Evolutionary conservation across 495 filamentous ascomycete genomes (phyloP).

Genomic region (Collariella sp.): DNA sequence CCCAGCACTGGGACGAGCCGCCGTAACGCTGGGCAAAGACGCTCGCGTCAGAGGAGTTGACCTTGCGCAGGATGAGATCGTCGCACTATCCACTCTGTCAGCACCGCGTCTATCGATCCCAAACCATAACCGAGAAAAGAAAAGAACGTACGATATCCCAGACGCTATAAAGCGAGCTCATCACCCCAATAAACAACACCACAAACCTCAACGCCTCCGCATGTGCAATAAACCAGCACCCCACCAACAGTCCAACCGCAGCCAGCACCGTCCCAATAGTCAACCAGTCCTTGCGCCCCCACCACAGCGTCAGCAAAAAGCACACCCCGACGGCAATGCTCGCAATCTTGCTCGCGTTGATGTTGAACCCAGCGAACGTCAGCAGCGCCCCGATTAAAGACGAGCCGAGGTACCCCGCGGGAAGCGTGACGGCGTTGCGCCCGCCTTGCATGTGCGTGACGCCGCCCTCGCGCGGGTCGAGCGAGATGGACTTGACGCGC

Average conservation of each 20-base stretch:
- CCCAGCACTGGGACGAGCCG: constrained; percentile 75
- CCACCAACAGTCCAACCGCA: constrained; percentile 62
- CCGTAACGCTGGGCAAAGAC: constrained; percentile 71
- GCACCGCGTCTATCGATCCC: neutral
- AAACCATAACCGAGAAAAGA: too few species aligned
- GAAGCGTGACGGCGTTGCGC: constrained; percentile 60
- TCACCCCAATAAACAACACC: constrained; percentile 75
- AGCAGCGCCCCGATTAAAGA: constrained; percentile 67
- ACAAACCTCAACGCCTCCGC: constrained; percentile 65
- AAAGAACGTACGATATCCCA: constrained; percentile 80
- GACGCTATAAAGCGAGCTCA: constrained; percentile 67
- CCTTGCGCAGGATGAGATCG: constrained; percentile 74
- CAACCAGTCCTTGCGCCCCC: constrained; percentile 68
- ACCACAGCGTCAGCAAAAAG: constrained; percentile 71
- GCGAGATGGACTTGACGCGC: constrained; percentile 53
- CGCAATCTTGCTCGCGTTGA: constrained; percentile 69
- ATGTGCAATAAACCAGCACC: constrained; percentile 71
- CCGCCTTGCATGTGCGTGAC: constrained; percentile 78
- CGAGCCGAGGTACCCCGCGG: constrained; percentile 69
- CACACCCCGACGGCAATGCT: constrained; percentile 63
- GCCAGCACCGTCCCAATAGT: constrained; percentile 60
- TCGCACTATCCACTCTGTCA: constrained; percentile 43
- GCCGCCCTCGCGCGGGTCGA: constrained; percentile 61
- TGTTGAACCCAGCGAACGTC: constrained; percentile 74
- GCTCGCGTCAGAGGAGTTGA: constrained; percentile 72